phyloP scores from a whole-genome alignment of 257 asterid species.

The Capsicum rhomboideum region DNA sequence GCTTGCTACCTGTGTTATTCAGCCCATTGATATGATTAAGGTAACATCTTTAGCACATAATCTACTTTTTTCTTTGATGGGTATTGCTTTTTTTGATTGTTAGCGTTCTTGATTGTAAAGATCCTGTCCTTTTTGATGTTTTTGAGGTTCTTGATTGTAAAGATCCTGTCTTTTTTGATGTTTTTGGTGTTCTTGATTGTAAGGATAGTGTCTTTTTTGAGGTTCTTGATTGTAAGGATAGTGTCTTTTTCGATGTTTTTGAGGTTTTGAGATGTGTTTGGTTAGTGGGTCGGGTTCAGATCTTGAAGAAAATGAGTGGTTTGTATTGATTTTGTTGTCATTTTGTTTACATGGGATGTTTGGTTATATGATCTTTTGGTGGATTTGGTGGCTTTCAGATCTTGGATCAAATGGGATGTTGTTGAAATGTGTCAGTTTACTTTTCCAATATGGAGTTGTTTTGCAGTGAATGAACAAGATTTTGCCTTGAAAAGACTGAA shows the following conservation, averaged over 20 bases:
- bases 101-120: neutral
- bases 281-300: neutral
- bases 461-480: neutral
- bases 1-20: conserved; percentile 96
- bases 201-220: neutral
- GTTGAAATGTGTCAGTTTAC: neutral
- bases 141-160: neutral
- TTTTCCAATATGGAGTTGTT: neutral
- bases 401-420: conserved; percentile 14
- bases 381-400: conserved; percentile 14
- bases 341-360: neutral
- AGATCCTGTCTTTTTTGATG: neutral
- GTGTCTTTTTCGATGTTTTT: neutral
- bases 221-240: neutral
- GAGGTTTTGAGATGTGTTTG: neutral
- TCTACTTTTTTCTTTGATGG: neutral
- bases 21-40: conserved; percentile 97
- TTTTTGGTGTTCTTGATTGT: neutral
- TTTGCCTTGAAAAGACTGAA: neutral
- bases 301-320: conserved; percentile 6
- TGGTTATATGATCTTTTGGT: neutral
- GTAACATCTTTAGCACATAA: conserved; percentile 13
- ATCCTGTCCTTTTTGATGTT: neutral
- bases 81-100: neutral
- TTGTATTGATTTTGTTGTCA: neutral